Percentiles rank a stretch among this genome's conserved stretches.
Evolutionary conservation across 257 asterid genomes (phyloP).

Genomic region (Rauvolfia tetraphylla): DNA sequence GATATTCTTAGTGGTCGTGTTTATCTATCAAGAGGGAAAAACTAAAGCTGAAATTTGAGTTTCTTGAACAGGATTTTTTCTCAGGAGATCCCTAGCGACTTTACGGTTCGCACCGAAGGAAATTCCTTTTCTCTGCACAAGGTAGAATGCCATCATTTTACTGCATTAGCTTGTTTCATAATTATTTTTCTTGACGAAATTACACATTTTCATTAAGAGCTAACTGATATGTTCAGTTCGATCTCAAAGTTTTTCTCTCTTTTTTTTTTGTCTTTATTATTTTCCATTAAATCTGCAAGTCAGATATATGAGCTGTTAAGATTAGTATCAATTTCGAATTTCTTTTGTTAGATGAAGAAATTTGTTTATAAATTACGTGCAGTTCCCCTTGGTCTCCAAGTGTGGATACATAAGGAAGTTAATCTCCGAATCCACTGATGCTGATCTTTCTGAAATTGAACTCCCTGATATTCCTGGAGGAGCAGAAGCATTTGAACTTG

Average conservation of each 20-base stretch:
- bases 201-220: no score
- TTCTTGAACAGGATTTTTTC: conserved; percentile 65
- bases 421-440: conserved; percentile 45
- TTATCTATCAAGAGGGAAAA: neutral
- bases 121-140: conserved; percentile 74
- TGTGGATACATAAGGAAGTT: conserved; percentile 65
- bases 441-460: conserved; percentile 41
- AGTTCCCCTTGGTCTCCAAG: conserved; percentile 88
- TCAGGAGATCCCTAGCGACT: conserved; percentile 79
- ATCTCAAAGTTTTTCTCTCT: no score
- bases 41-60: conserved; percentile 13
- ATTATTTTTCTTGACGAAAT: neutral
- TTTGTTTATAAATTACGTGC: conserved; percentile 14
- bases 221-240: no score
- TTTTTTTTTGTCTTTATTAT: neutral
- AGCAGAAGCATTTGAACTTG: conserved; percentile 75
- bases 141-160: conserved; percentile 34
- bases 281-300: neutral
- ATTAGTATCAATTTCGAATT: neutral
- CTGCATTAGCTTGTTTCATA: neutral
- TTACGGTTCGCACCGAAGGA: conserved; percentile 62
- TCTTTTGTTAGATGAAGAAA: neutral
- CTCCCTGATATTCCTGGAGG: conserved; percentile 80
- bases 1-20: neutral
- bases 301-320: neutral